These are phyloP conservation scores for Aphanocladium album DNA, from an alignment of 2,329 filamentous ascomycete species.

Conservation along the genomic window DNA sequence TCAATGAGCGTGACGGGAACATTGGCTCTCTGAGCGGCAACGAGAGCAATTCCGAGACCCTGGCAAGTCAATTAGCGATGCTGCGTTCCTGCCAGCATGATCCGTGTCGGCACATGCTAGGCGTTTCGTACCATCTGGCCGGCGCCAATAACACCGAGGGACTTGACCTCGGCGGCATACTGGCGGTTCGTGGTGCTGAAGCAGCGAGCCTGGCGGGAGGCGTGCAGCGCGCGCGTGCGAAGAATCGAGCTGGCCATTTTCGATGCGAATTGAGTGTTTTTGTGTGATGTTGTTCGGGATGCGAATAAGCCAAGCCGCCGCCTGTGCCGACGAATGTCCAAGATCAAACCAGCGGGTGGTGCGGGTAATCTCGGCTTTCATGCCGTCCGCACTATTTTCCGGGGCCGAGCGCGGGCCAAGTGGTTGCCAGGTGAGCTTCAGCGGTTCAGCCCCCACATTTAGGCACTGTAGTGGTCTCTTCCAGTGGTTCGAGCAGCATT, in stretches of 20 bases:
- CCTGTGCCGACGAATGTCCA: background rate
- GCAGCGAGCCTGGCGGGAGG: constrained; percentile 40
- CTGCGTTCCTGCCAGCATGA: constrained; percentile 12
- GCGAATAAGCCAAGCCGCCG: constrained; percentile 2
- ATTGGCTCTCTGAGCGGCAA: constrained; percentile 78
- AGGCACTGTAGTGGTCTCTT: background rate
- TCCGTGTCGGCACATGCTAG: constrained; percentile 31
- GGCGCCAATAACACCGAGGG: constrained; percentile 84
- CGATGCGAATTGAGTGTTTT: constrained; percentile 11
- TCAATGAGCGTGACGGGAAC: constrained; percentile 86
- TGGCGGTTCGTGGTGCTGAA: constrained; percentile 66
- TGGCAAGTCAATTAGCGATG: constrained; percentile 34
- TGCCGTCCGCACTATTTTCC: background rate
- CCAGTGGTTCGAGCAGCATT: background rate
- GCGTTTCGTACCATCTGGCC: constrained; percentile 75
- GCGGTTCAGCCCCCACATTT: background rate
- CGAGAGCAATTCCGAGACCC: constrained; percentile 93
- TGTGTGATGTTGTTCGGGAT: constrained; percentile 10
- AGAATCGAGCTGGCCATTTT: constrained; percentile 37
- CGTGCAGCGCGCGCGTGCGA: constrained; percentile 31
- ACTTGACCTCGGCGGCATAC: constrained; percentile 70
- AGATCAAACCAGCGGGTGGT: constrained; percentile 15
- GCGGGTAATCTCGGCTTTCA: constrained; percentile 41
- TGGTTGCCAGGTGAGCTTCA: background rate
- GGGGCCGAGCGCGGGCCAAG: background rate